Base-by-base conservation (phyloP, 1,284 basidiomycete genomes). In the Veloboletus limbatus region DNA sequence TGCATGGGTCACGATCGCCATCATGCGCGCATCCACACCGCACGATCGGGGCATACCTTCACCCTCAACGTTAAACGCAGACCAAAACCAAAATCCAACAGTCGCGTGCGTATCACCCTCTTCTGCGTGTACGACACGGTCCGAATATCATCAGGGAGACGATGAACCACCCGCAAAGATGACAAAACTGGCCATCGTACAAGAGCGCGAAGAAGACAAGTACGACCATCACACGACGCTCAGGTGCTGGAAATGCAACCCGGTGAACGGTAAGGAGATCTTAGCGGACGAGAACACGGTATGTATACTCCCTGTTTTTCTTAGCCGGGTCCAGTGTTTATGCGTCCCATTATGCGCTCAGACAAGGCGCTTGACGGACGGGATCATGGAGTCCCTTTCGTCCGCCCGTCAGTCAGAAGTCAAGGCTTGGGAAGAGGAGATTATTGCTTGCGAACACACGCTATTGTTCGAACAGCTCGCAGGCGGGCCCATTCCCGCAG, bases 371-470 rank as follows among this genome's bases (percentile, higher is more conserved):
- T 72, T 94, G 9, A 72, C 84, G 4, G 73, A 82, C n/a, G 83
- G 79, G 0, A 76, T 97, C 46, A 85, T 97, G 81, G 74, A 76
- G 2, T 85, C 92, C 1, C 74, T 93, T 56, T 92, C 92, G 0
- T 96, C 93, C 0, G 87, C 92, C 0, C 88, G 93, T 43, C 88
- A 94, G 61, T 91, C 86, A 1, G 94, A 98, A 62, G 91, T 99
- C 47, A 89, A 97, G 68, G 91, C 95, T 2, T 99, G 97, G 96
- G 94, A 98, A 67, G 96, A 98, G 63, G 96, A 98, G 62, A 87
- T 97, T 25, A 62, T 76, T 0, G 69, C 90, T 3, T 99, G 96
- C 72, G 84, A 92, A 60, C 96, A 99, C 60, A 90, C 92, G 0
- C 70, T 88, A 8, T 81, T 81, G 11, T 75, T 99, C 0, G 73